Conservation (phyloP, 2,329 filamentous ascomycete species). For the Colletotrichum karsti region DNA sequence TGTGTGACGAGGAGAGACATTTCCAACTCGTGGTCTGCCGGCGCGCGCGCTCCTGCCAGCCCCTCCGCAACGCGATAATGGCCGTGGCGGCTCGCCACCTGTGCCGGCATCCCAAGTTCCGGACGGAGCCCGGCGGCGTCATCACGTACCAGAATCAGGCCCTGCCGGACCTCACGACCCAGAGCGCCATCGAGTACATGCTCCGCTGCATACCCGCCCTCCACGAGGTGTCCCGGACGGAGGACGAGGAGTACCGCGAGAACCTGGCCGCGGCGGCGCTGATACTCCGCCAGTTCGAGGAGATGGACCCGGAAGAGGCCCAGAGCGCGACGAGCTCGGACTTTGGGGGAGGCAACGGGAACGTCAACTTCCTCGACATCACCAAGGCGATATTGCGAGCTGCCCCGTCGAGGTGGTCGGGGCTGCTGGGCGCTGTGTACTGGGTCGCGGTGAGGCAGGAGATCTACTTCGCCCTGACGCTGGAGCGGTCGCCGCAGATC, state of each 20-base stretch:
- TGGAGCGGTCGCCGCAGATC: conserved; percentile 46
- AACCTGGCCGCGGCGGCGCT: conserved; percentile 50
- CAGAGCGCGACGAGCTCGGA: neutral
- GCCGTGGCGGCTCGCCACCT: conserved; percentile 49
- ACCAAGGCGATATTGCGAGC: conserved; percentile 49
- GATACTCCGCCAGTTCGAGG: conserved; percentile 49
- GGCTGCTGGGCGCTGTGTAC: conserved; percentile 48
- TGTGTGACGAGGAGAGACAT: conserved; percentile 48
- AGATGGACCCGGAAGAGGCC: conserved; percentile 49
- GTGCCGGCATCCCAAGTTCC: conserved; percentile 47
- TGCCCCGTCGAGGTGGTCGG: conserved; percentile 44
- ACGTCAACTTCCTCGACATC: conserved; percentile 49
- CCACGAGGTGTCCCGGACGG: conserved; percentile 36
- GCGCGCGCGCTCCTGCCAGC: conserved; percentile 43
- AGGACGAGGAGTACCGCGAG: conserved; percentile 48
- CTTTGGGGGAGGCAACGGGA: neutral
- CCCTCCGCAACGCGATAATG: conserved; percentile 49
- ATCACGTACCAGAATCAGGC: conserved; percentile 48
- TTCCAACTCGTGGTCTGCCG: conserved; percentile 48
- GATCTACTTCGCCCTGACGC: conserved; percentile 50
- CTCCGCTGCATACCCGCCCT: conserved; percentile 49
- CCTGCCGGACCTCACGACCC: conserved; percentile 42
- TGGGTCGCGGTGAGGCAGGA: conserved; percentile 52
- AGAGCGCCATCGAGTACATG: conserved; percentile 50
- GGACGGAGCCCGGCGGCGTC: conserved; percentile 38